These are phyloP conservation scores for Leptosphaerulina australis DNA, from an alignment of 2,329 filamentous ascomycete species.

Conservation along the genomic window DNA sequence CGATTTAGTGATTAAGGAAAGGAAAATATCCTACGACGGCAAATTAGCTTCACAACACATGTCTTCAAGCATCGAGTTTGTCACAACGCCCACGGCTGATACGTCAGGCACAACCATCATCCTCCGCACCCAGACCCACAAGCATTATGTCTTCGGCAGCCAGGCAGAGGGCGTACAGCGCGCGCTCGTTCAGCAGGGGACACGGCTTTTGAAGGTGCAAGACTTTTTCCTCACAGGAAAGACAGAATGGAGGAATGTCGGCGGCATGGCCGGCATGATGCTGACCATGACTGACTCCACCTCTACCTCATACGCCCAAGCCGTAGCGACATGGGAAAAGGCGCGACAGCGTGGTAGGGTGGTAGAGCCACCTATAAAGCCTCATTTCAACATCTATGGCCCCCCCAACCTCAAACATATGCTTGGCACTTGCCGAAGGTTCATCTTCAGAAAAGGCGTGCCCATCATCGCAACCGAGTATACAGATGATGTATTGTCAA, in stretches of 20 bases:
- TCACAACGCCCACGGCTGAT: conserved; percentile 85
- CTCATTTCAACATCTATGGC: conserved; percentile 68
- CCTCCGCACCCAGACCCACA: conserved; percentile 71
- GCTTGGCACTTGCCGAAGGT: conserved; percentile 80
- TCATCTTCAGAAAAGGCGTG: conserved; percentile 84
- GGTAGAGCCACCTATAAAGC: conserved; percentile 27
- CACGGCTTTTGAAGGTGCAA: conserved; percentile 68
- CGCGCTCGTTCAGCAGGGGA: conserved; percentile 70
- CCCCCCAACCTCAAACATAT: conserved; percentile 79
- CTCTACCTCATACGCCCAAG: conserved; percentile 55
- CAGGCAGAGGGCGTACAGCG: conserved; percentile 85
- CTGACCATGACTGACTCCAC: conserved; percentile 78
- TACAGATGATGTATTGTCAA: conserved; percentile 28
- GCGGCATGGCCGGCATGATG: conserved; percentile 83
- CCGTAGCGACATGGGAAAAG: conserved; percentile 46
- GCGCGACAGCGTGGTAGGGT: conserved; percentile 24
- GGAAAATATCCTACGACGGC: not conserved
- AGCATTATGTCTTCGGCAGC: conserved; percentile 84
- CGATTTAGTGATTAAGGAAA: not conserved
- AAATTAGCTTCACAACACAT: conserved; percentile 54
- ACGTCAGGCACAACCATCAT: conserved; percentile 79
- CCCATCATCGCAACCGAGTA: conserved; percentile 76
- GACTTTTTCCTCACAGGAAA: conserved; percentile 84
- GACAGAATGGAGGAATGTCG: conserved; percentile 75
- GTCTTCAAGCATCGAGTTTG: conserved; percentile 74